A percentile compares a stretch with the other conserved stretches of the same genome.
phyloP scores from a whole-genome alignment of 805 yeast species.

The Cyberlindnera subsufficiens region DNA sequence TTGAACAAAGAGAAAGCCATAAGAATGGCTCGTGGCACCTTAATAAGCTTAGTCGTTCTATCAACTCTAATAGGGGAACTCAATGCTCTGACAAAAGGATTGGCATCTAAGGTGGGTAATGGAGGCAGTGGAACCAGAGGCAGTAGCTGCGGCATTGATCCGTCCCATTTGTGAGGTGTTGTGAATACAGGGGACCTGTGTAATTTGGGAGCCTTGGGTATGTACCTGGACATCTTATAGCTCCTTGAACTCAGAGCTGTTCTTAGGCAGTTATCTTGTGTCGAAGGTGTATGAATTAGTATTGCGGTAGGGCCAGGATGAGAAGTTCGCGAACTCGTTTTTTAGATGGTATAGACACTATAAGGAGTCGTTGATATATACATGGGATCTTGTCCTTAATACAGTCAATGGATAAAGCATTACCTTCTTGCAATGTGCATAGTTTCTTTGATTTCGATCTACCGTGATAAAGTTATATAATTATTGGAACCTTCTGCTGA shows the following conservation, averaged over 20 bases:
- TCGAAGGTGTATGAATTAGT: too few relatives aligned
- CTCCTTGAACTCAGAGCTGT: not conserved
- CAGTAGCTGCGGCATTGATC: not conserved
- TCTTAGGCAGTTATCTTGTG: too few relatives aligned
- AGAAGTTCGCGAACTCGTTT: too few relatives aligned
- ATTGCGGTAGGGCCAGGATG: too few relatives aligned
- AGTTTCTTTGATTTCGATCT: too few relatives aligned
- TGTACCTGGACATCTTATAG: constrained; percentile 4
- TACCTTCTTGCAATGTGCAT: too few relatives aligned
- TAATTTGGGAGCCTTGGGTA: constrained; percentile 5
- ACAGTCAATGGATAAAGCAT: too few relatives aligned
- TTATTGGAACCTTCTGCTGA: too few relatives aligned
- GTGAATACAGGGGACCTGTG: constrained; percentile 9
- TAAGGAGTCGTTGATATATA: too few relatives aligned
- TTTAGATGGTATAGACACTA: too few relatives aligned
- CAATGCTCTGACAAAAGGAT: constrained; percentile 33
- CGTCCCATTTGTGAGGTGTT: constrained; percentile 7
- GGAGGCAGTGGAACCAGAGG: constrained; percentile 9
- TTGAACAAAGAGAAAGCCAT: constrained; percentile 4
- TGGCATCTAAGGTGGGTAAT: constrained; percentile 12
- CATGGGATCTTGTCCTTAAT: too few relatives aligned
- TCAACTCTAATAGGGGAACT: constrained; percentile 41
- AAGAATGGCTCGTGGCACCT: constrained; percentile 7
- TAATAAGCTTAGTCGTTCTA: constrained; percentile 25
- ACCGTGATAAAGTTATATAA: too few relatives aligned